Percentiles rank a stretch among this genome's conserved stretches.
Evolutionary conservation across 2,329 filamentous ascomycete species (phyloP).

Genomic region (Penicillium sclerotigenum): DNA sequence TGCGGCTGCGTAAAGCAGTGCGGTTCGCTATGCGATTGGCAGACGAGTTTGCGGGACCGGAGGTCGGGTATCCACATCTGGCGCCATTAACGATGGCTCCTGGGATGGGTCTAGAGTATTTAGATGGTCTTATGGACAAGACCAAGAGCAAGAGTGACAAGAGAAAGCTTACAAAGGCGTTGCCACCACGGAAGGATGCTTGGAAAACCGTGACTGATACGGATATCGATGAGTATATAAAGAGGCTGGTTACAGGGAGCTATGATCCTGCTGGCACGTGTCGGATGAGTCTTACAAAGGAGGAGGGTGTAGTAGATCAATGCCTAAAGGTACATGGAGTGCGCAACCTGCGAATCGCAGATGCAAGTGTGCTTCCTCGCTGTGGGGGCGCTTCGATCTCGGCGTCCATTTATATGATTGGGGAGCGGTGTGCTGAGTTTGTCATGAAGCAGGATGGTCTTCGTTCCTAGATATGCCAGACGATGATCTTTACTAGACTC

Average conservation of each 20-base stretch:
- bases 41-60: neutral
- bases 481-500: neutral
- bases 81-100: neutral
- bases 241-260: neutral
- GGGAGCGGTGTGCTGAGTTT: conserved; percentile 2
- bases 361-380: conserved; percentile 2
- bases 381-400: neutral
- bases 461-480: neutral
- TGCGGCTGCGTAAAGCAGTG: neutral
- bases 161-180: neutral
- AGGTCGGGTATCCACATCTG: neutral
- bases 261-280: conserved; percentile 4
- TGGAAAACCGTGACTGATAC: neutral
- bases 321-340: neutral
- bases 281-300: neutral
- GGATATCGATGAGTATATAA: conserved; percentile 1
- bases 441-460: neutral
- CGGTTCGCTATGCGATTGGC: conserved; percentile 5
- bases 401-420: conserved; percentile 2
- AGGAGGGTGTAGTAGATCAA: conserved; percentile 4
- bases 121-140: neutral
- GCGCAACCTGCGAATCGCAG: conserved; percentile 2
- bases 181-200: neutral
- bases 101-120: neutral
- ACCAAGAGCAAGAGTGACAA: neutral